These are phyloP conservation scores for Juglanconis sp. DNA, from an alignment of 2,329 filamentous ascomycete genomes.

Conservation along the genomic window DNA sequence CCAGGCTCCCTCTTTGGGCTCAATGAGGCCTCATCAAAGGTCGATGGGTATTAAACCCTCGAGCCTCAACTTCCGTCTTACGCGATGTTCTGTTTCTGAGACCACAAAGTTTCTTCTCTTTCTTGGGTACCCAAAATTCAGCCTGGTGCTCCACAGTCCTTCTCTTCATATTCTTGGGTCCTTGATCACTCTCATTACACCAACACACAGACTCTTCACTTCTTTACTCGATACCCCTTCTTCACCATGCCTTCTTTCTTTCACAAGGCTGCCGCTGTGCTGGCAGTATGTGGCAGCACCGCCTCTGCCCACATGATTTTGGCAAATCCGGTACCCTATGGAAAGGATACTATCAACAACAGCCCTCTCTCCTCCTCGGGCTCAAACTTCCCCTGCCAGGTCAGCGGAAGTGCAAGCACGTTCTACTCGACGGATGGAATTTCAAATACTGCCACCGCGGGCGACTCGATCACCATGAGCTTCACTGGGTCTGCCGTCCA, in stretches of 20 bases:
- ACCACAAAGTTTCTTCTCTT: not conserved
- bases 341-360: conserved; percentile 1
- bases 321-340: conserved; percentile 16
- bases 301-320: conserved; percentile 17
- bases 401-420: conserved; percentile 11
- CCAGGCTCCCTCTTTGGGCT: not conserved
- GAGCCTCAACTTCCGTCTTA: not conserved
- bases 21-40: conserved; percentile 1
- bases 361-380: conserved; percentile 10
- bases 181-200: not conserved
- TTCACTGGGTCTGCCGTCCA: conserved; percentile 59
- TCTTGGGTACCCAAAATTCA: not conserved
- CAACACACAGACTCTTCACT: not conserved
- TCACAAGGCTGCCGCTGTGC: conserved; percentile 14
- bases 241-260: conserved; percentile 11
- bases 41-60: conserved; percentile 3
- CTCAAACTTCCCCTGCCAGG: conserved; percentile 17
- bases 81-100: not conserved
- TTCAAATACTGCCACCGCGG: conserved; percentile 15
- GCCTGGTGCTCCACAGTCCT: not conserved
- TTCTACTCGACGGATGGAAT: conserved; percentile 17
- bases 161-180: not conserved
- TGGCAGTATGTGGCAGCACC: conserved; percentile 13
- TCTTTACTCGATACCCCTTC: not conserved
- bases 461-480: conserved; percentile 13